phyloP scores from a whole-genome alignment of 768 basidiomycete species.

The Serendipita sp. region DNA sequence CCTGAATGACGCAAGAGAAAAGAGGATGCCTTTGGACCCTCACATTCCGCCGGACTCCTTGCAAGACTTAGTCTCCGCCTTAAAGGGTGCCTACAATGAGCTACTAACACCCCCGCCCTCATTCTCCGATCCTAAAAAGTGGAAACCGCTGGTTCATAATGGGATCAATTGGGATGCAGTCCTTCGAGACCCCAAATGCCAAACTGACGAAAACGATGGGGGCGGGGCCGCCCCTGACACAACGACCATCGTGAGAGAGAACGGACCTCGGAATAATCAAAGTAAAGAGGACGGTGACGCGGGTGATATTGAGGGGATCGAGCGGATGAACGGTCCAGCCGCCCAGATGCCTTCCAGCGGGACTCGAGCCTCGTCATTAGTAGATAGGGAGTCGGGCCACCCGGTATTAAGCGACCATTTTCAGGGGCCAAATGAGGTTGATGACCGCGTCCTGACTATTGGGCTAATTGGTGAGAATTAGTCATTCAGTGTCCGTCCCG shows the following conservation, averaged over 20 bases:
- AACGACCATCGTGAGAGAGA: no score
- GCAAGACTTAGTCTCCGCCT: conserved; percentile 43
- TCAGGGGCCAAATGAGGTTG: not conserved
- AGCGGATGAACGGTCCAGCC: not conserved
- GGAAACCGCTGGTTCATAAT: conserved; percentile 49
- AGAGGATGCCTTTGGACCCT: conserved; percentile 37
- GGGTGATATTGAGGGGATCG: not conserved
- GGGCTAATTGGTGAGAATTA: conserved; percentile 68
- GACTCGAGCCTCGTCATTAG: no score
- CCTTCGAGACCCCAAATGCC: conserved; percentile 14
- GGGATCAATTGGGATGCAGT: conserved; percentile 64
- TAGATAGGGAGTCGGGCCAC: no score
- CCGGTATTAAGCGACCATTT: no score
- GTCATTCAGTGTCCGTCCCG: no score
- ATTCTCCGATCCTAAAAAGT: conserved; percentile 34
- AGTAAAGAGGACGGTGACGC: not conserved
- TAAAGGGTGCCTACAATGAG: conserved; percentile 49
- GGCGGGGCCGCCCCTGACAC: no score
- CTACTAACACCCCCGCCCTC: conserved; percentile 52
- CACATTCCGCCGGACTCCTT: conserved; percentile 53
- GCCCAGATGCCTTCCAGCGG: not conserved
- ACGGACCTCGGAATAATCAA: not conserved
- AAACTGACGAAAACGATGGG: not conserved
- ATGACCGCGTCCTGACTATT: conserved; percentile 42
- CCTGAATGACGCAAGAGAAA: conserved; percentile 28